Evolutionary conservation across 805 yeast genomes (phyloP).

Genomic region (Monosporozyma siamensis): DNA sequence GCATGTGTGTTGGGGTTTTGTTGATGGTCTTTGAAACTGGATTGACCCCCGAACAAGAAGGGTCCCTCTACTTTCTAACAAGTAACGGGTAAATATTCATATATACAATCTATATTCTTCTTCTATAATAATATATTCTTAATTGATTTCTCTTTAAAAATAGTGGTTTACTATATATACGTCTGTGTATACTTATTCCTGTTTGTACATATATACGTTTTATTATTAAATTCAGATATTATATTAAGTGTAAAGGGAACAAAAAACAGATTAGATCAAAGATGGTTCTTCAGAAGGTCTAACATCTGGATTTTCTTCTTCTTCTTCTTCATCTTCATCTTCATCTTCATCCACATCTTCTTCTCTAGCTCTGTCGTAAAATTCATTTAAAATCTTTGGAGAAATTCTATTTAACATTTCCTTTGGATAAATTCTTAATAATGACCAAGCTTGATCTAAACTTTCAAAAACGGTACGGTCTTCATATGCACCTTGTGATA

Average conservation of each 20-base stretch:
- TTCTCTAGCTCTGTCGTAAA: conserved; percentile 82
- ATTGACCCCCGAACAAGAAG: conserved; percentile 2
- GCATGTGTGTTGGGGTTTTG: conserved; percentile 7
- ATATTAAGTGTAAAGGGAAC: no score
- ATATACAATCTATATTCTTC: no score
- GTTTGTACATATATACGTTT: no score
- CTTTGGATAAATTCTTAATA: conserved; percentile 97
- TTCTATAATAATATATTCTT: no score
- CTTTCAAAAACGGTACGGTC: conserved; percentile 90
- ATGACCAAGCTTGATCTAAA: conserved; percentile 95
- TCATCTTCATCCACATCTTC: conserved; percentile 47
- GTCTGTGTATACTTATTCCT: neutral
- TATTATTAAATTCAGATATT: neutral
- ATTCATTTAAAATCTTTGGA: conserved; percentile 91
- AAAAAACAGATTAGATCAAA: conserved; percentile 1
- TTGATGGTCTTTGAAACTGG: conserved; percentile 11
- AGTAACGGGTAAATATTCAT: neutral
- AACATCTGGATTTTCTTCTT: conserved; percentile 8
- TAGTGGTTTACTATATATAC: neutral
- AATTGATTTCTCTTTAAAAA: no score
- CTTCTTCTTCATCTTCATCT: conserved; percentile 22
- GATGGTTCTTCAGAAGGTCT: conserved; percentile 3
- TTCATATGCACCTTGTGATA: conserved; percentile 95
- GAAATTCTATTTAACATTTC: conserved; percentile 97
- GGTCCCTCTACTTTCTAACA: neutral